phyloP scores from a whole-genome alignment of 306 rosid species.

The Vicia villosa region DNA sequence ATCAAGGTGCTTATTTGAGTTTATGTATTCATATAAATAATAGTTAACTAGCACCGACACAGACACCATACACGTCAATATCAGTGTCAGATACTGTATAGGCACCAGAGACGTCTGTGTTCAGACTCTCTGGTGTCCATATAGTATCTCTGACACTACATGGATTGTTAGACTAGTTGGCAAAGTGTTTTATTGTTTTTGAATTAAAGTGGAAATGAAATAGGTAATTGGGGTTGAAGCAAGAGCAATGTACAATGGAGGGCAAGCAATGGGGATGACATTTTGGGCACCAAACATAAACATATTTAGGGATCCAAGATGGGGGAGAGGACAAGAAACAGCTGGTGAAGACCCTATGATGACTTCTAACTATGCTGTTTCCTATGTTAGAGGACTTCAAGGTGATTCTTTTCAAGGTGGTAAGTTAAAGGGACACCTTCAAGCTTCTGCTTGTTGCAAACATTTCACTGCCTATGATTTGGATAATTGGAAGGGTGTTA shows the following conservation, averaged over 20 bases:
- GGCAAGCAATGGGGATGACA: constrained; percentile 80
- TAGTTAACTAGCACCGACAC: too few relatives aligned
- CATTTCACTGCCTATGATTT: constrained; percentile 95
- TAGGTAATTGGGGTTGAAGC: constrained; percentile 79
- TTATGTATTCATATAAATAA: too few relatives aligned
- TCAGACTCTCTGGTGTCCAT: too few relatives aligned
- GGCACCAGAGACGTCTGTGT: too few relatives aligned
- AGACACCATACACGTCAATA: too few relatives aligned
- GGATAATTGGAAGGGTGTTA: constrained; percentile 75
- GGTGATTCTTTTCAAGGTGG: constrained; percentile 69
- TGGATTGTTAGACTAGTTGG: too few relatives aligned
- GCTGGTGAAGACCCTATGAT: constrained; percentile 89
- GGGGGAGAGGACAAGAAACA: constrained; percentile 99
- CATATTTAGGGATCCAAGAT: constrained; percentile 90
- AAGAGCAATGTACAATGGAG: constrained; percentile 74
- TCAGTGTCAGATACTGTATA: too few relatives aligned
- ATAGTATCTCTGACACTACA: too few relatives aligned
- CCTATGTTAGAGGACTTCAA: constrained; percentile 83
- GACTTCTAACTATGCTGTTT: constrained; percentile 60
- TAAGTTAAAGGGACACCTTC: constrained; percentile 50
- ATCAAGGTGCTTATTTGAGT: too few relatives aligned
- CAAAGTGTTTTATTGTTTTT: background rate
- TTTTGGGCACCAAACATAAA: constrained; percentile 97
- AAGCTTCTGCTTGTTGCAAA: constrained; percentile 94
- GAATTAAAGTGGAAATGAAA: background rate